Evolutionary conservation across 805 yeast genomes (phyloP).

Genomic region (Ogataea nitratoaversa): DNA sequence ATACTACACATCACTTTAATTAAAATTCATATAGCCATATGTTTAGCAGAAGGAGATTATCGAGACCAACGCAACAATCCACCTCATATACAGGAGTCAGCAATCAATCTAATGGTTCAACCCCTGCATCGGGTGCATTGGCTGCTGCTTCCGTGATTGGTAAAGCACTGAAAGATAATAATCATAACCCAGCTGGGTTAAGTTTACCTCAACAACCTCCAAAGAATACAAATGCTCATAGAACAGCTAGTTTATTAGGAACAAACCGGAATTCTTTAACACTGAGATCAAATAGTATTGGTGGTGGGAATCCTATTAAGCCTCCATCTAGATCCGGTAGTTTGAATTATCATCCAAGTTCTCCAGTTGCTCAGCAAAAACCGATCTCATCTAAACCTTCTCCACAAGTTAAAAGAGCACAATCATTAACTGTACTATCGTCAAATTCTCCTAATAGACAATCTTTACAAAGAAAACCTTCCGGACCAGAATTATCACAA

Average conservation of each 20-base stretch:
- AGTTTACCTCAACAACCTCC: conserved; percentile 27
- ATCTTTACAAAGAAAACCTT: conserved; percentile 3
- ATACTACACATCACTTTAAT: too few species aligned
- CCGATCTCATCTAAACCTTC: conserved; percentile 1
- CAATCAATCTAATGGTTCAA: conserved; percentile 12
- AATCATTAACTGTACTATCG: conserved; percentile 16
- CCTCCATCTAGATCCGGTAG: conserved; percentile 18
- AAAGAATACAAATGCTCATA: conserved; percentile 10
- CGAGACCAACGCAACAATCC: conserved; percentile 16
- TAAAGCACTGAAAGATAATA: conserved; percentile 38
- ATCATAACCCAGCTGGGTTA: conserved; percentile 28
- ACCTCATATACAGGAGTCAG: conserved; percentile 21
- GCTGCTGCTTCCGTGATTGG: conserved; percentile 64
- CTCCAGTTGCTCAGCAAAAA: conserved; percentile 13
- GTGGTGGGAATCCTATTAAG: conserved; percentile 10
- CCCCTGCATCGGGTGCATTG: conserved; percentile 46
- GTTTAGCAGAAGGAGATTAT: conserved; percentile 19
- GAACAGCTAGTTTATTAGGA: conserved; percentile 18
- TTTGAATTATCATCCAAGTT: conserved; percentile 10
- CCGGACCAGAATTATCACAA: conserved; percentile 1
- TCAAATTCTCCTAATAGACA: conserved; percentile 1
- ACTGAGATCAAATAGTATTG: conserved; percentile 15
- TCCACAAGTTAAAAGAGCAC: conserved; percentile 14
- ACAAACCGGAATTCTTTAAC: conserved; percentile 21
- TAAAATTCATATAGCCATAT: too few species aligned